Percentiles rank a stretch among this genome's conserved stretches.
Conservation (phyloP, 1,284 basidiomycete genomes). For the Sporisorium graminicola region DNA sequence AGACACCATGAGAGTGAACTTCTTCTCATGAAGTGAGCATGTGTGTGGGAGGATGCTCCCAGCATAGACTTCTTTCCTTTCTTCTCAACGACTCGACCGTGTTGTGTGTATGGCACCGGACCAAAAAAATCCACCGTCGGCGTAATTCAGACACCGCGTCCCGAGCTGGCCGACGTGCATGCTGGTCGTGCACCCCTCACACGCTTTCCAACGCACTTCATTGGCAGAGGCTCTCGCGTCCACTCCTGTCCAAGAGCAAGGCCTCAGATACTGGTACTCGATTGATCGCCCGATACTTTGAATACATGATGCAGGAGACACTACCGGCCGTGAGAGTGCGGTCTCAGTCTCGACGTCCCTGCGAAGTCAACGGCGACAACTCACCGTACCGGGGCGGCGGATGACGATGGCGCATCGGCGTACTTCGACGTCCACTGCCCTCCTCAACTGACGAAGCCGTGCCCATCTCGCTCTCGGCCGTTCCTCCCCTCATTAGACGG, state of each 20-base stretch:
- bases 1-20: no score
- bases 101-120: not conserved
- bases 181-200: no score
- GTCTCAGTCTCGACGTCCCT: not conserved
- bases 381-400: constrained; percentile 26
- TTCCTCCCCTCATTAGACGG: not conserved
- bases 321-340: not conserved
- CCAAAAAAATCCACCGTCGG: constrained; percentile 11
- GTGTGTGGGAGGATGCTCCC: no score
- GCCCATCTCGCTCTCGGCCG: constrained; percentile 10
- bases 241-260: not conserved
- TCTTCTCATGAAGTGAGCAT: no score
- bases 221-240: not conserved
- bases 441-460: constrained; percentile 8
- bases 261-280: not conserved
- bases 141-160: constrained; percentile 29
- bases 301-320: not conserved
- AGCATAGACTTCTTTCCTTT: no score
- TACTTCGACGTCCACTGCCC: constrained; percentile 12
- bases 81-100: no score
- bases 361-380: not conserved
- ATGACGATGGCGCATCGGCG: constrained; percentile 26
- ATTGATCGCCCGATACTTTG: constrained; percentile 6
- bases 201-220: not conserved
- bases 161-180: constrained; percentile 33